Evolutionary conservation across 805 yeast genomes (phyloP).

Genomic region (Wickerhamiella slavikovae): DNA sequence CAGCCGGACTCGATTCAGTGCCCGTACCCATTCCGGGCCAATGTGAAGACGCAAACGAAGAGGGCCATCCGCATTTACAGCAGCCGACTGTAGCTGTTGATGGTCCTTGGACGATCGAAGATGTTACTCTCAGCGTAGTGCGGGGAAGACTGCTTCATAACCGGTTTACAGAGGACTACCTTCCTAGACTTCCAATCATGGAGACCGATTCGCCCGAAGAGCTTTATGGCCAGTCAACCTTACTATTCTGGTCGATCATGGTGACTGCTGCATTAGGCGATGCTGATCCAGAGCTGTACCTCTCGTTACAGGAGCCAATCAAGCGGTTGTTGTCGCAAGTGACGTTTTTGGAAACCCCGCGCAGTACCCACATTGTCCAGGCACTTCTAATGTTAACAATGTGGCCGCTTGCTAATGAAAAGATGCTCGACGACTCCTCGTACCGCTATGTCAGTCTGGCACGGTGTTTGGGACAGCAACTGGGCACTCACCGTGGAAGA

Average conservation of each 20-base stretch:
- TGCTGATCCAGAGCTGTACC: slow-evolving; percentile 68
- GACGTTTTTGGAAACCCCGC: slow-evolving; percentile 82
- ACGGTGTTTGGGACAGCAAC: slow-evolving; percentile 59
- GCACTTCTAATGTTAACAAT: slow-evolving; percentile 65
- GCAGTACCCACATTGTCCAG: slow-evolving; percentile 85
- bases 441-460: slow-evolving; percentile 79
- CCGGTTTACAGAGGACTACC: slow-evolving; percentile 40
- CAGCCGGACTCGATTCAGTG: not conserved
- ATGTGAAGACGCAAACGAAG: not conserved
- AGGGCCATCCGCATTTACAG: slow-evolving; percentile 3
- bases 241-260: slow-evolving; percentile 80
- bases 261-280: slow-evolving; percentile 71
- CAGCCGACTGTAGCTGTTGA: too few relatives aligned
- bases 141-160: slow-evolving; percentile 58
- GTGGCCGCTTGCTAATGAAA: slow-evolving; percentile 89
- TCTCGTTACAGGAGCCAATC: slow-evolving; percentile 52
- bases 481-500: slow-evolving; percentile 81
- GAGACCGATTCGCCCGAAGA: slow-evolving; percentile 51
- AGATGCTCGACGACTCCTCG: slow-evolving; percentile 78
- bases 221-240: slow-evolving; percentile 61
- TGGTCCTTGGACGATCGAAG: slow-evolving; percentile 31
- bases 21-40: too few relatives aligned
- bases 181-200: slow-evolving; percentile 66
- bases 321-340: slow-evolving; percentile 79
- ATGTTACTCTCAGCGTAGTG: slow-evolving; percentile 40